Evolutionary conservation across 306 rosid genomes (phyloP).

Genomic region (Vachellia collinsii): DNA sequence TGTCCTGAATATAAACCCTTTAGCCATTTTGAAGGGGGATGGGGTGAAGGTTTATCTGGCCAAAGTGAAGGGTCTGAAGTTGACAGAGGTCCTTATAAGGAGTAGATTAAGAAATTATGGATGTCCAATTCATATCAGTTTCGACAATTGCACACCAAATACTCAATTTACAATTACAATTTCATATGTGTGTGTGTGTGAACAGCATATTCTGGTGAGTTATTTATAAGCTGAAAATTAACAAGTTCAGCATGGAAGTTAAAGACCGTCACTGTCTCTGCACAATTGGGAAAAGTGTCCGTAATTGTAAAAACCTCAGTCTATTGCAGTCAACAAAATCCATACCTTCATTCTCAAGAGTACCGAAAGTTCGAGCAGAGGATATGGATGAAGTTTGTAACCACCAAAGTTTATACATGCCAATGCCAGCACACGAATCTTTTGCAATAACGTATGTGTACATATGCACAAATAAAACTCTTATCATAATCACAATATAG

Average conservation of each 20-base stretch:
- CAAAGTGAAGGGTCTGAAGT: background rate
- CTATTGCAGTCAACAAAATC: conserved; percentile 21
- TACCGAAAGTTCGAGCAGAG: conserved; percentile 60
- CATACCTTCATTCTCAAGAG: conserved; percentile 82
- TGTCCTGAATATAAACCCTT: too few species aligned
- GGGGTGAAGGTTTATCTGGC: background rate
- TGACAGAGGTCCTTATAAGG: background rate
- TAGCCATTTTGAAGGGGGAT: background rate
- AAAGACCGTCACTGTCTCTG: background rate
- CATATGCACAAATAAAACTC: conserved; percentile 6
- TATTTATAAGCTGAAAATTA: background rate
- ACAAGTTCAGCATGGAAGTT: background rate
- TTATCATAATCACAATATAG: conserved; percentile 27
- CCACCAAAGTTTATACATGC: conserved; percentile 72
- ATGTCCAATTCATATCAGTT: background rate
- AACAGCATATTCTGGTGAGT: background rate
- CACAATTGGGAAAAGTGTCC: background rate
- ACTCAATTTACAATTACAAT: background rate
- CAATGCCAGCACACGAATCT: conserved; percentile 82
- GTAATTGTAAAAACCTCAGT: background rate
- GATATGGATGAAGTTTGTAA: conserved; percentile 91
- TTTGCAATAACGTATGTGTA: background rate
- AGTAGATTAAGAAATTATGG: background rate
- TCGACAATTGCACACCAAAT: background rate
- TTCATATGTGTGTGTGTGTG: background rate